Evolutionary conservation across 768 basidiomycete species (phyloP).

Genomic region (Macrolepiota albuminosa): DNA sequence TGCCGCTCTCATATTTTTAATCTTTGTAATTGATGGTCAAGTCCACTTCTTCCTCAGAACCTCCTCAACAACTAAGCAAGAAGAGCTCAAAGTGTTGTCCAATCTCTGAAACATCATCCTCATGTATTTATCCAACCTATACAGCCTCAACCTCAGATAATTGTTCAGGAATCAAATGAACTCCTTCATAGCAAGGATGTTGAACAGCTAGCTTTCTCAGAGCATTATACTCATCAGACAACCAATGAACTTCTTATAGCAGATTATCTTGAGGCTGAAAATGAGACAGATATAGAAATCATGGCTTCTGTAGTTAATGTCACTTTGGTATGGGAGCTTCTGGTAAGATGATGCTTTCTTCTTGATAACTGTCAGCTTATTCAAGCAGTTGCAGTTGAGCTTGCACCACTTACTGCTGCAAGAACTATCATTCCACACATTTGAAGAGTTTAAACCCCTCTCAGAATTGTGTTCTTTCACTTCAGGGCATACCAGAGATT

Average conservation of each 20-base stretch:
- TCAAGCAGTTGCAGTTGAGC: not conserved
- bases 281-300: not conserved
- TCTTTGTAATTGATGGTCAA: not conserved
- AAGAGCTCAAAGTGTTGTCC: not conserved
- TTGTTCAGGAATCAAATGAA: not conserved
- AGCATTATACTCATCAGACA: not conserved
- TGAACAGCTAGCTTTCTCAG: not conserved
- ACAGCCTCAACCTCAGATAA: not conserved
- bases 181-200: not conserved
- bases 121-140: not conserved
- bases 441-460: not conserved
- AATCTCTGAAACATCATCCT: not conserved
- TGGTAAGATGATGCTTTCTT: not conserved
- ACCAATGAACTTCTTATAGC: not conserved
- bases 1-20: not conserved
- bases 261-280: not conserved
- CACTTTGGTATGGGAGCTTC: not conserved
- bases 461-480: not conserved
- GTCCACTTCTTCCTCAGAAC: not conserved
- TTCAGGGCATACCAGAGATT: too few relatives aligned
- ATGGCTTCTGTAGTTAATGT: not conserved
- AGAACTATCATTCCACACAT: not conserved
- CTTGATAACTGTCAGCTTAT: not conserved
- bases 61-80: not conserved
- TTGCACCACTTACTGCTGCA: constrained; percentile 3